Evolutionary conservation across 306 rosid species (phyloP).

Genomic region (Arachis stenosperma): DNA sequence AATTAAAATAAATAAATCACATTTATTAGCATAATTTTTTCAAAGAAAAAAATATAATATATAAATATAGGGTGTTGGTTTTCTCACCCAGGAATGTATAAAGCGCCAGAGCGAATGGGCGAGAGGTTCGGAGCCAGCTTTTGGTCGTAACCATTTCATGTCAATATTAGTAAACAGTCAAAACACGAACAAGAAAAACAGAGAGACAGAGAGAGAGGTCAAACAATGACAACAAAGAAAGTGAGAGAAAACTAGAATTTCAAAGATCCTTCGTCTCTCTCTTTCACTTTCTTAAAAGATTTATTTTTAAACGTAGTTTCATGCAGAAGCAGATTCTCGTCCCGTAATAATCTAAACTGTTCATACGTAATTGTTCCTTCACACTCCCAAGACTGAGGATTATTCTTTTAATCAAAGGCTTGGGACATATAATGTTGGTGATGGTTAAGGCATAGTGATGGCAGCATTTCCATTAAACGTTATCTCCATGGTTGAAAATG

Average conservation of each 20-base stretch:
- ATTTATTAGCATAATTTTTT: not conserved
- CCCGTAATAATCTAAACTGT: constrained; percentile 35
- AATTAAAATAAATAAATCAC: no score
- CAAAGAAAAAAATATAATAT: not conserved
- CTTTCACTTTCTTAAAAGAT: constrained; percentile 38
- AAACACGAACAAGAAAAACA: constrained; percentile 15
- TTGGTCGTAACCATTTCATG: constrained; percentile 58
- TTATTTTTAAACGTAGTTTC: constrained; percentile 30
- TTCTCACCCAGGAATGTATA: constrained; percentile 46
- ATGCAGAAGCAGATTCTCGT: constrained; percentile 2
- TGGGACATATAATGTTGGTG: constrained; percentile 5
- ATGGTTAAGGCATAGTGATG: constrained; percentile 45
- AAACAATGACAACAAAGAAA: not conserved
- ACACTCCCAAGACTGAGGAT: not conserved
- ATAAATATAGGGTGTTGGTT: constrained; percentile 1
- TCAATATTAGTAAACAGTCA: constrained; percentile 49
- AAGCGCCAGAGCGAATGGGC: constrained; percentile 55
- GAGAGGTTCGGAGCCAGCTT: constrained; percentile 87
- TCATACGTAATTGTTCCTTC: constrained; percentile 31
- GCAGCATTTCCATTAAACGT: constrained; percentile 62
- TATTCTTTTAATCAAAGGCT: constrained; percentile 19
- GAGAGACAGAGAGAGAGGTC: constrained; percentile 20
- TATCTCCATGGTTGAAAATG: constrained; percentile 71
- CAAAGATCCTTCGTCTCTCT: constrained; percentile 33
- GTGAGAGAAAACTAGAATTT: constrained; percentile 35